Evolutionary conservation across 257 asterid genomes (phyloP).

Genomic region (Lycium ferocissimum): DNA sequence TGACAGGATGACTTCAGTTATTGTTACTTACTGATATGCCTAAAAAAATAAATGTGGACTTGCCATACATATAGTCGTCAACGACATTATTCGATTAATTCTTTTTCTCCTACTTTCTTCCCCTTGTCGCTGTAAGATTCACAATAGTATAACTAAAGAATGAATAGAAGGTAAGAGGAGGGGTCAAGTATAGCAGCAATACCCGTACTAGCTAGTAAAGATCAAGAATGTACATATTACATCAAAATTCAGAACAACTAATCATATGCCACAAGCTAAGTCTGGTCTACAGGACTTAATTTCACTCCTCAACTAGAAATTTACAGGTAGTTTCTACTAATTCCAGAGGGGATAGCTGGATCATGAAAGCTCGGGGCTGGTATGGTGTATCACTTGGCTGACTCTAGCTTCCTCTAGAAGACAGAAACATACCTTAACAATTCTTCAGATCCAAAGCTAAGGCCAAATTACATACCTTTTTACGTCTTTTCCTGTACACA

Average conservation of each 20-base stretch:
- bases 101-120: not conserved
- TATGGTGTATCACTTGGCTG: not conserved
- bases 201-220: not conserved
- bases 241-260: not conserved
- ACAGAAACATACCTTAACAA: not conserved
- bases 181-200: not conserved
- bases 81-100: not conserved
- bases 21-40: not conserved
- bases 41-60: not conserved
- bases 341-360: not conserved
- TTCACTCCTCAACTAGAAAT: constrained; percentile 13
- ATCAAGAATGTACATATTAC: constrained; percentile 15
- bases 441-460: not conserved
- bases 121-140: not conserved
- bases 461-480: not conserved
- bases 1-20: not conserved
- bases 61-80: too few relatives aligned
- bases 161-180: not conserved
- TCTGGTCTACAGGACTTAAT: not conserved
- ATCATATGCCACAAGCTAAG: not conserved
- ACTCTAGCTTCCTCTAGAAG: constrained; percentile 12
- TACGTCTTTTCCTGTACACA: not conserved
- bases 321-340: not conserved
- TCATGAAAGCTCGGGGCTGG: not conserved
- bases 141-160: not conserved